Evolutionary conservation across 2,329 filamentous ascomycete genomes (phyloP).

Genomic region (Aspergillus caelatus): DNA sequence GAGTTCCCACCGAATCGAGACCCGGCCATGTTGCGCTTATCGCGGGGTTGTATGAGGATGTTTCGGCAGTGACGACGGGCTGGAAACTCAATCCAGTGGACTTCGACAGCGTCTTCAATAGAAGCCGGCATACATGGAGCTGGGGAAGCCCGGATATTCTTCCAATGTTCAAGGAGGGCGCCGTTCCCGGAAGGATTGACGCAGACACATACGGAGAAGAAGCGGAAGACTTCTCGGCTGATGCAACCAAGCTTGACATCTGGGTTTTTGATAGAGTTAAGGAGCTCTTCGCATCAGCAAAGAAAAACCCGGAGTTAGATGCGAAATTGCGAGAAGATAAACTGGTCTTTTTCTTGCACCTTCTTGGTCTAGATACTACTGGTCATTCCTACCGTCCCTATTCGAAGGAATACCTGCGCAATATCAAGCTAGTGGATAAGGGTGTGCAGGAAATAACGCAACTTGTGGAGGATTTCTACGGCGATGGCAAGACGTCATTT

Average conservation of each 20-base stretch:
- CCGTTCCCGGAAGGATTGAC: constrained; percentile 82
- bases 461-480: constrained; percentile 83
- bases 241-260: constrained; percentile 78
- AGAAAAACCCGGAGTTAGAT: constrained; percentile 74
- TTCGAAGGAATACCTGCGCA: constrained; percentile 91
- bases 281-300: constrained; percentile 78
- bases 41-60: constrained; percentile 95
- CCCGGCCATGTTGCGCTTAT: constrained; percentile 97
- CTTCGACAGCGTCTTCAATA: constrained; percentile 98
- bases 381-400: constrained; percentile 88
- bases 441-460: constrained; percentile 83
- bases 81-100: constrained; percentile 99
- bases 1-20: constrained; percentile 93
- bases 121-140: constrained; percentile 95
- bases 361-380: constrained; percentile 87
- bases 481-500: constrained; percentile 82
- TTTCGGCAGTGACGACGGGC: constrained; percentile 93
- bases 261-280: constrained; percentile 98
- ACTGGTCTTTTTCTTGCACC: constrained; percentile 90
- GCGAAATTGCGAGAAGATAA: constrained; percentile 77
- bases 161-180: constrained; percentile 95
- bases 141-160: constrained; percentile 98
- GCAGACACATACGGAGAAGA: constrained; percentile 83
- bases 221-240: constrained; percentile 83
- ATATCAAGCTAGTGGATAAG: constrained; percentile 90